Conservation (phyloP, 2,329 filamentous ascomycete species). For the Proliferodiscus dingleyae region DNA sequence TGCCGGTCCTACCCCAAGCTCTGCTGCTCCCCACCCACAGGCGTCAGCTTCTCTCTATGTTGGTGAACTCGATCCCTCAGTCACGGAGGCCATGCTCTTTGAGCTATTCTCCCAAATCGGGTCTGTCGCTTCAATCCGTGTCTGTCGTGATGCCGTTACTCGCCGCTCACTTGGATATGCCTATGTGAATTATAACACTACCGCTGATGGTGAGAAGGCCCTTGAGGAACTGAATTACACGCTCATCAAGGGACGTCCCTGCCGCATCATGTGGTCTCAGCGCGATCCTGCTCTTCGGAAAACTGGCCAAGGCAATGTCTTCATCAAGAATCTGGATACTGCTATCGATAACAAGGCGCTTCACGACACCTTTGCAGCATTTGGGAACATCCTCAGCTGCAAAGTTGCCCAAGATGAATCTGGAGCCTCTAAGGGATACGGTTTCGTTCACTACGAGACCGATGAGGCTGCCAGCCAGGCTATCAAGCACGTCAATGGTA, state of each 20-base stretch:
- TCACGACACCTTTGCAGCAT: slow-evolving; percentile 97
- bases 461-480: slow-evolving; percentile 94
- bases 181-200: slow-evolving; percentile 99
- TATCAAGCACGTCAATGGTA: slow-evolving; percentile 99
- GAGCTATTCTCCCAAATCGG: slow-evolving; percentile 99
- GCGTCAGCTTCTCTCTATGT: slow-evolving; percentile 98
- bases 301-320: slow-evolving; percentile 98
- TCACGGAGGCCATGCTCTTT: slow-evolving; percentile 99
- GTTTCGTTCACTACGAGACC: slow-evolving; percentile 99
- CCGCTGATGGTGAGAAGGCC: slow-evolving; percentile 91
- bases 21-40: slow-evolving; percentile 70
- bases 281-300: slow-evolving; percentile 98
- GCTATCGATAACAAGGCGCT: slow-evolving; percentile 99
- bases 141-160: slow-evolving; percentile 98
- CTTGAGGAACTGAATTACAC: slow-evolving; percentile 99
- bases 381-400: slow-evolving; percentile 98
- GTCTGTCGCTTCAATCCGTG: slow-evolving; percentile 97
- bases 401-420: slow-evolving; percentile 98
- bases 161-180: slow-evolving; percentile 98
- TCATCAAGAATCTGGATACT: slow-evolving; percentile 99
- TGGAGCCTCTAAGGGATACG: slow-evolving; percentile 96
- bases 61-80: slow-evolving; percentile 93
- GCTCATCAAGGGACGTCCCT: slow-evolving; percentile 95
- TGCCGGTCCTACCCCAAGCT: slow-evolving; percentile 66
- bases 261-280: slow-evolving; percentile 99